phyloP scores from a whole-genome alignment of 2,329 filamentous ascomycete species.

The Taxawa tesnikishii region DNA sequence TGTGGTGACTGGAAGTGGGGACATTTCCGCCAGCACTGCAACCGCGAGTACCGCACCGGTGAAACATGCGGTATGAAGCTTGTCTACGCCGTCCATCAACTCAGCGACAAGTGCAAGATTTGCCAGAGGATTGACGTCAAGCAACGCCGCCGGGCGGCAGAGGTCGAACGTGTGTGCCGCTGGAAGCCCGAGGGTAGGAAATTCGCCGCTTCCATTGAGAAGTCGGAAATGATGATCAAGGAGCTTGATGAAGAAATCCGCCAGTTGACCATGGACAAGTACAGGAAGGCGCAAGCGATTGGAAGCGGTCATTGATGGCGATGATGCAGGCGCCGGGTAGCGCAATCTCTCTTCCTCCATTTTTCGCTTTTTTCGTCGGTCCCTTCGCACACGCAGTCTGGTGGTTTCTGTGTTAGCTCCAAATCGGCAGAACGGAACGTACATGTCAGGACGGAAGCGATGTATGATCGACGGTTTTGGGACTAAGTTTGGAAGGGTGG shows the following conservation, averaged over 20 bases:
- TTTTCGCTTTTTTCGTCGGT: not conserved
- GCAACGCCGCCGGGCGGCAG: conserved; percentile 59
- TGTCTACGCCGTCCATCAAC: conserved; percentile 59
- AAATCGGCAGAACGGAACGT: no score
- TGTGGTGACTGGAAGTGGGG: conserved; percentile 95
- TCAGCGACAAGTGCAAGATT: conserved; percentile 60
- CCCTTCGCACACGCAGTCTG: no score
- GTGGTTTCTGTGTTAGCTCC: no score
- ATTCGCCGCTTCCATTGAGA: conserved; percentile 49
- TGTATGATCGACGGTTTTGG: no score
- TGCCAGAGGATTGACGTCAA: conserved; percentile 88
- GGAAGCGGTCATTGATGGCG: conserved; percentile 11
- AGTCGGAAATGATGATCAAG: conserved; percentile 60
- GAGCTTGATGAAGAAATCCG: conserved; percentile 57
- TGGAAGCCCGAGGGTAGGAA: conserved; percentile 61
- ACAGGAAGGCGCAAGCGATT: conserved; percentile 10
- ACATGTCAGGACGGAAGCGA: no score
- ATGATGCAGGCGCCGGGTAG: not conserved
- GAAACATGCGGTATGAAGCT: conserved; percentile 94
- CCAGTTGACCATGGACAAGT: conserved; percentile 35
- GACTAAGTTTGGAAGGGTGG: no score
- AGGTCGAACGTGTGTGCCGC: conserved; percentile 60
- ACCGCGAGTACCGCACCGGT: conserved; percentile 87
- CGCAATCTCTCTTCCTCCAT: not conserved
- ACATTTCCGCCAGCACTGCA: conserved; percentile 83